Evolutionary conservation across 495 filamentous ascomycete species (phyloP), one percentile per base, ranked within the genome.

Genomic region (Penicillium nucicola): DNA sequence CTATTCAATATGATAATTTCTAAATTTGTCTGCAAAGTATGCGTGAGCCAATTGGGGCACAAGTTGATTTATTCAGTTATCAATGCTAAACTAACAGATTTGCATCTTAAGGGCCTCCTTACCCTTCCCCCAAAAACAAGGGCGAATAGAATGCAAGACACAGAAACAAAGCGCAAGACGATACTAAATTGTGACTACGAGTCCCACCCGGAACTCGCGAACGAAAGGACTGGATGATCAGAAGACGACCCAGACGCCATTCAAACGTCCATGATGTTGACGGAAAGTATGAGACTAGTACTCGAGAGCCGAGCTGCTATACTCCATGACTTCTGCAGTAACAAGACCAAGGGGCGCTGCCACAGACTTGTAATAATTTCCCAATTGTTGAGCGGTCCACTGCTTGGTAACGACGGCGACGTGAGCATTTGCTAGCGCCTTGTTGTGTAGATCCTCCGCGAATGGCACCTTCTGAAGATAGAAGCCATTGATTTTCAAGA

Each of bases 401-500:
- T 56, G 30, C n/a, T 53, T 56, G 13, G 61, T 65, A 44, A 52
- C 50, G 33, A 67, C 62, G 32, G 58, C 58, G 43, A 67, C 56
- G 50, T 60, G 51, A 38, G 64, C 61, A 35, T 56, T 45, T 45
- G 50, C 57, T 14, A 67, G 40, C 12, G 30, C 46, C 17, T 57
- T 45, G 28, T 48, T 54, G 52, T 53, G 32, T 12, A 11, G 13
- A 53, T 57, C 53, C 22, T 52, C 20, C 15, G 48, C 50, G 32
- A 60, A 47, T 34, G 53, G 57, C 23, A 37, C 46, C 20, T 45
- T 48, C 48, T 62, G 55, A 31, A 65, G 50, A 34, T 50, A 43
- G 36, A 60, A 67, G 18, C 65, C 67, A 42, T 72, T 72, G 43
- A 68, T 58, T 28, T 56, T 58, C n/a, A 72, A 54, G 41, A 72